These are phyloP conservation scores for Solanum lycopersicoides DNA, from an alignment of 257 asterid genomes.

Conservation along the genomic window DNA sequence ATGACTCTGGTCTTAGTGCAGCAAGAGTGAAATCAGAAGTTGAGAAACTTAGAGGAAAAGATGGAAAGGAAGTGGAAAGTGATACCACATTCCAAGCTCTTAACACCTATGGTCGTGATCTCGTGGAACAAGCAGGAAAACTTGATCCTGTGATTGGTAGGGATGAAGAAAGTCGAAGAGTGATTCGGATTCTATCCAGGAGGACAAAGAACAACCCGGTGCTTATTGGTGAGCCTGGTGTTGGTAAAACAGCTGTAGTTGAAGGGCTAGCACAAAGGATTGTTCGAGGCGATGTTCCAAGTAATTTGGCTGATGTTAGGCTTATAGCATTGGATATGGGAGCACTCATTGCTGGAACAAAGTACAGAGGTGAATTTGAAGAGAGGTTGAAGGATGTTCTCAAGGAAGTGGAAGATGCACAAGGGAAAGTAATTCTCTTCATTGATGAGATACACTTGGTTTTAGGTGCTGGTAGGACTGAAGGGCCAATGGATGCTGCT, in stretches of 20 bases:
- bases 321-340: constrained; percentile 76
- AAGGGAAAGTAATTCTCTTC: constrained; percentile 57
- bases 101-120: constrained; percentile 63
- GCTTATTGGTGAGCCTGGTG: constrained; percentile 69
- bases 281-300: constrained; percentile 50
- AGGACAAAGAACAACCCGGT: constrained; percentile 66
- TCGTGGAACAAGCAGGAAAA: constrained; percentile 65
- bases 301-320: constrained; percentile 65
- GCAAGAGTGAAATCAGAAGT: constrained; percentile 49
- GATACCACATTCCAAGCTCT: constrained; percentile 45
- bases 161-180: constrained; percentile 58
- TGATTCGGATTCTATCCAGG: constrained; percentile 51
- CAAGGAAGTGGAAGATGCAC: constrained; percentile 70
- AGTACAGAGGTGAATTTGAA: constrained; percentile 71
- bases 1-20: constrained; percentile 38
- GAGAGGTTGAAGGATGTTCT: constrained; percentile 60
- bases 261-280: constrained; percentile 73
- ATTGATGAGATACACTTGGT: constrained; percentile 65
- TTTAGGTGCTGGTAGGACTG: constrained; percentile 62
- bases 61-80: constrained; percentile 57
- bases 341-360: constrained; percentile 59
- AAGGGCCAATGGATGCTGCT: constrained; percentile 74
- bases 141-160: constrained; percentile 71
- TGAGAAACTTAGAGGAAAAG: constrained; percentile 52
- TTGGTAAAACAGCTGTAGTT: constrained; percentile 65